Base-by-base conservation (phyloP, 108 stramenopile genomes). In the Nitzschia putrida region DNA sequence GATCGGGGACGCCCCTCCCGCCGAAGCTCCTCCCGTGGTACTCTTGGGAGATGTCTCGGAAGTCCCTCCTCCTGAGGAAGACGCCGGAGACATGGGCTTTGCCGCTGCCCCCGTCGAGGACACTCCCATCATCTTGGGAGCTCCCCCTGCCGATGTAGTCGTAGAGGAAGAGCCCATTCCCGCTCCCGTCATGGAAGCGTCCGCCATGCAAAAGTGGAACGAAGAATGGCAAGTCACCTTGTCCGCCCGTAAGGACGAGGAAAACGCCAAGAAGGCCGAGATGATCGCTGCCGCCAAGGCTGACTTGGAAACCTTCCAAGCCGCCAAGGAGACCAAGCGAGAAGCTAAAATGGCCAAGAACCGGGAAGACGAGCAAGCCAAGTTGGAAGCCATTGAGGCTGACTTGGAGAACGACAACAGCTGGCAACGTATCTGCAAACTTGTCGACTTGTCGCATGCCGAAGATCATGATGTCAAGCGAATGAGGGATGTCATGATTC, bases 341-440 rank as follows among this genome's bases (percentile, higher is more conserved):
- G 91, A 92, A 63, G 52, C 77, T 5, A 83, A 82, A 53, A 92
- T 95, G 87, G 72, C 81, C 54, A 92, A 87, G 71, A 95, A 95
- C 66, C 84, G 94, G 23, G 78, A 80, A 49, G 94, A 95, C 61
- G 94, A 95, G 65, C 94, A 95, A 74, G 87, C 85, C 45, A 95
- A 95, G 71, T 78, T 95, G 76, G 94, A 95, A 77, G 94, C 86
- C 58, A 92, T 95, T 76, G 94, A 95, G 73, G 94, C 94, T n/a
- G 94, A 95, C 69, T 71, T 95, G 66, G 94, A 95, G 71, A 92
- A 90, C 74, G 90, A 91, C 61, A 95, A 92, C 77, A 80, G 78
- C 58, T 95, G 91, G 91, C 89, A 95, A 70, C 78, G 78, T 53
- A 88, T 91, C 44, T 87, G 90, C 76, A 95, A 95, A 76, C 80